Conservation (phyloP, 208 protist genomes). For the Phytomonas sp. region DNA sequence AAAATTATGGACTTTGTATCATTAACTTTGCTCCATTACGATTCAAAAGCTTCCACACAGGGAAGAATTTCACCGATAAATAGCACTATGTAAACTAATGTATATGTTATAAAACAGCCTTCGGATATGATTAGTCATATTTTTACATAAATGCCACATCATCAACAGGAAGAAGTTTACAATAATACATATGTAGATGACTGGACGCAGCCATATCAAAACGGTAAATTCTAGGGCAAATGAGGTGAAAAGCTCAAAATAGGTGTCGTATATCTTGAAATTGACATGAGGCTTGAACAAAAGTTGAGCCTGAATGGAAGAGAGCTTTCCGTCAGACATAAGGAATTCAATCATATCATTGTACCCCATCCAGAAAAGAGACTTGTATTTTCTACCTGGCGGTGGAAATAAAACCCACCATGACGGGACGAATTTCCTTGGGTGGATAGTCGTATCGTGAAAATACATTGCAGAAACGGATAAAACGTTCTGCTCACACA, state of each 20-base stretch:
- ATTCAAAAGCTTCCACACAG: background rate
- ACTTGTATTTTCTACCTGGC: conserved; percentile 25
- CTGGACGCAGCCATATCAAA: conserved; percentile 41
- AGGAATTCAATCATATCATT: conserved; percentile 76
- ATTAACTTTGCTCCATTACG: background rate
- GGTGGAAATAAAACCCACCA: conserved; percentile 72
- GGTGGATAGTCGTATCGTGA: conserved; percentile 51
- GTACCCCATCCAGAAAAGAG: conserved; percentile 74
- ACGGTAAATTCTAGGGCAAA: conserved; percentile 36
- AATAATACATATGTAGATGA: conserved; percentile 47
- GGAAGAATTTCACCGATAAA: conserved; percentile 39
- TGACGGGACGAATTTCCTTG: conserved; percentile 52
- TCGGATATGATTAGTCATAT: background rate
- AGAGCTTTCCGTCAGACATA: conserved; percentile 26
- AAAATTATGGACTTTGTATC: background rate
- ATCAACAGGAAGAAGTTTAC: conserved; percentile 43
- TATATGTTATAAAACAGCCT: conserved; percentile 24
- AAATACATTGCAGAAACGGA: conserved; percentile 80
- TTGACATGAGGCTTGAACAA: conserved; percentile 37
- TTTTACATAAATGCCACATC: conserved; percentile 14
- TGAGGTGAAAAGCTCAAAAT: conserved; percentile 23
- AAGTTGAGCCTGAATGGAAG: conserved; percentile 14
- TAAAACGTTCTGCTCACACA: conserved; percentile 43
- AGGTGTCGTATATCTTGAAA: conserved; percentile 24
- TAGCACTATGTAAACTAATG: conserved; percentile 35